Percentiles rank a stretch among this genome's conserved stretches.
Conservation (phyloP, 345 rosid genomes). For the Erysimum cheiranthoides region DNA sequence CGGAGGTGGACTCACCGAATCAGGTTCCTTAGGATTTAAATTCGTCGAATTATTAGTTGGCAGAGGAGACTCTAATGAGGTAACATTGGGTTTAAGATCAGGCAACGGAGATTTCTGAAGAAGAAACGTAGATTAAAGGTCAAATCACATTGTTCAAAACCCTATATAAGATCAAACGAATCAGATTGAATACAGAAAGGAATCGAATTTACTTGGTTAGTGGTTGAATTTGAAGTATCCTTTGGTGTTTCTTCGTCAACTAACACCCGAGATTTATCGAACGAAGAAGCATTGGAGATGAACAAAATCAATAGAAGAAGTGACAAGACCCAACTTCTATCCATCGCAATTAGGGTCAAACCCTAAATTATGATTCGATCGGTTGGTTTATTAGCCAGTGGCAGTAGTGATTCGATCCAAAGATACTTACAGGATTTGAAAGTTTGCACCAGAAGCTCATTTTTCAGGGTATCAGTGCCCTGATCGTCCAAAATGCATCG, state of each 20-base stretch:
- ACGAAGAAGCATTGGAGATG: slow-evolving; percentile 51
- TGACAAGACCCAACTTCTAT: slow-evolving; percentile 42
- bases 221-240: slow-evolving; percentile 33
- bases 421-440: slow-evolving; percentile 19
- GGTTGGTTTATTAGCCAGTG: slow-evolving; percentile 8
- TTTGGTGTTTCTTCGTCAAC: slow-evolving; percentile 44
- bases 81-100: slow-evolving; percentile 35
- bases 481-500: slow-evolving; percentile 21
- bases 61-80: slow-evolving; percentile 32
- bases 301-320: slow-evolving; percentile 53
- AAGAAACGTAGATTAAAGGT: slow-evolving; percentile 29
- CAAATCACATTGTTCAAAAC: slow-evolving; percentile 28
- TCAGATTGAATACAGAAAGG: not conserved
- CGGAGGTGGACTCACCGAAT: slow-evolving; percentile 38
- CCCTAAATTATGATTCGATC: slow-evolving; percentile 31
- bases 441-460: slow-evolving; percentile 32
- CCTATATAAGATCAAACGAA: not conserved
- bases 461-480: slow-evolving; percentile 19
- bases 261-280: slow-evolving; percentile 42
- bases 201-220: slow-evolving; percentile 48
- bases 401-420: slow-evolving; percentile 30
- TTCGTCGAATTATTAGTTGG: slow-evolving; percentile 36
- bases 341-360: slow-evolving; percentile 47
- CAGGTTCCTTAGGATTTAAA: slow-evolving; percentile 40
- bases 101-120: slow-evolving; percentile 56